Conservation (phyloP, 352 stramenopile genomes). For the Phytophthora pinifolia region DNA sequence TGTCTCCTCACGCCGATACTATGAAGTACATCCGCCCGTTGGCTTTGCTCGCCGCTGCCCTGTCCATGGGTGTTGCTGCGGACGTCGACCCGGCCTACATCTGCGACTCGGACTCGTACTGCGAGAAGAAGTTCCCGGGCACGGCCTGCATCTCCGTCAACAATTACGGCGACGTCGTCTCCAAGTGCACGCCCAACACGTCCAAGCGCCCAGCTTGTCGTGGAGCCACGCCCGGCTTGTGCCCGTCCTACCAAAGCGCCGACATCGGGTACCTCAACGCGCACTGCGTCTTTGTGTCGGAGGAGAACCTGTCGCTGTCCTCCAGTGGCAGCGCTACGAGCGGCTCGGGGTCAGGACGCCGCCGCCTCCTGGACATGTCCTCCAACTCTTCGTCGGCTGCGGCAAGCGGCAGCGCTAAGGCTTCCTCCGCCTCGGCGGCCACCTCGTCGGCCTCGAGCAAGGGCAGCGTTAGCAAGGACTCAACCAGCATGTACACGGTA, state of each 20-base stretch:
- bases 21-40: conserved; percentile 52
- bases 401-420: conserved; percentile 10
- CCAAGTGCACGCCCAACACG: conserved; percentile 86
- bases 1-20: background rate
- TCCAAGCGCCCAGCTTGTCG: conserved; percentile 71
- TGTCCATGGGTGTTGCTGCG: conserved; percentile 29
- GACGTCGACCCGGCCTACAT: conserved; percentile 43
- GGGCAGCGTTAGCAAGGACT: conserved; percentile 21
- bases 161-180: conserved; percentile 68
- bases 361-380: conserved; percentile 22
- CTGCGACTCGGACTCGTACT: conserved; percentile 74
- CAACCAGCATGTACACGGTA: conserved; percentile 45
- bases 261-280: conserved; percentile 78
- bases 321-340: conserved; percentile 23
- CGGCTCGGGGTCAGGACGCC: conserved; percentile 17
- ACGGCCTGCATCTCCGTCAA: conserved; percentile 81
- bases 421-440: conserved; percentile 6
- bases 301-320: conserved; percentile 38
- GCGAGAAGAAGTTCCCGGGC: conserved; percentile 56
- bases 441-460: conserved; percentile 12
- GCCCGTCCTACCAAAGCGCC: conserved; percentile 74
- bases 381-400: conserved; percentile 15
- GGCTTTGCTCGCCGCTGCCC: conserved; percentile 31
- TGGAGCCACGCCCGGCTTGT: conserved; percentile 66
- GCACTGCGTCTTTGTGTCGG: conserved; percentile 81